Conservation (phyloP, 352 stramenopile genomes). For the Thalassiosira allenii region DNA sequence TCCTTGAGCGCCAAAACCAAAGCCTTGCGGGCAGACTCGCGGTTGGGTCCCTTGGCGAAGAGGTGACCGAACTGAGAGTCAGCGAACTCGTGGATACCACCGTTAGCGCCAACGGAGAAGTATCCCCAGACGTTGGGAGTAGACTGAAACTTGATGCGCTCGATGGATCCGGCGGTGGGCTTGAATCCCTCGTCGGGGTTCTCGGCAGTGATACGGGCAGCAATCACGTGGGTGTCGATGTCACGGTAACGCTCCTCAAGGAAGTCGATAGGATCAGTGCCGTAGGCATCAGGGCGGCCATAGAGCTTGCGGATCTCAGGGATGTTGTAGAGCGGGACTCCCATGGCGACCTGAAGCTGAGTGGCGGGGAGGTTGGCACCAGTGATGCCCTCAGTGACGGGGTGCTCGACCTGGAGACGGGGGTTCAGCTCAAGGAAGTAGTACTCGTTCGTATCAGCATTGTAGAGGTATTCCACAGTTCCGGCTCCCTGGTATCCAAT, state of each 20-base stretch:
- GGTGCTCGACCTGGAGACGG: constrained; percentile 99
- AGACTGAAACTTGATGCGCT: constrained; percentile 99
- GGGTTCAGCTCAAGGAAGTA: constrained; percentile 99
- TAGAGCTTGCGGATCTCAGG: constrained; percentile 97
- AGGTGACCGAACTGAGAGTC: constrained; percentile 99
- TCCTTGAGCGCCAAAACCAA: constrained; percentile 99
- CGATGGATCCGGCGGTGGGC: constrained; percentile 97
- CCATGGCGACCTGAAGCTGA: constrained; percentile 99
- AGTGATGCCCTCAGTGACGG: constrained; percentile 99
- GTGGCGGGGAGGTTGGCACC: constrained; percentile 97
- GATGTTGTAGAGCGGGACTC: constrained; percentile 98
- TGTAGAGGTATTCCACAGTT: constrained; percentile 99
- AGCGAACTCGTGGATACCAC: constrained; percentile 99
- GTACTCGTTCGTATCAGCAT: constrained; percentile 93
- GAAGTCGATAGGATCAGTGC: constrained; percentile 95
- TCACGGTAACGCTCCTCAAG: constrained; percentile 88
- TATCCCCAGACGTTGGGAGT: constrained; percentile 99
- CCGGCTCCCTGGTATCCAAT: constrained; percentile 99
- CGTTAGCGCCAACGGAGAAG: constrained; percentile 98
- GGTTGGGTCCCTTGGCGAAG: constrained; percentile 97
- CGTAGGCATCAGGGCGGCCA: constrained; percentile 91
- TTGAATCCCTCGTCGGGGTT: constrained; percentile 99
- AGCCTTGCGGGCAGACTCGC: constrained; percentile 97
- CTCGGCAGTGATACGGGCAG: constrained; percentile 98
- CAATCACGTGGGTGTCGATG: constrained; percentile 94